phyloP scores from a whole-genome alignment of 1,284 basidiomycete species.

The Ustilago shanxiensis region DNA sequence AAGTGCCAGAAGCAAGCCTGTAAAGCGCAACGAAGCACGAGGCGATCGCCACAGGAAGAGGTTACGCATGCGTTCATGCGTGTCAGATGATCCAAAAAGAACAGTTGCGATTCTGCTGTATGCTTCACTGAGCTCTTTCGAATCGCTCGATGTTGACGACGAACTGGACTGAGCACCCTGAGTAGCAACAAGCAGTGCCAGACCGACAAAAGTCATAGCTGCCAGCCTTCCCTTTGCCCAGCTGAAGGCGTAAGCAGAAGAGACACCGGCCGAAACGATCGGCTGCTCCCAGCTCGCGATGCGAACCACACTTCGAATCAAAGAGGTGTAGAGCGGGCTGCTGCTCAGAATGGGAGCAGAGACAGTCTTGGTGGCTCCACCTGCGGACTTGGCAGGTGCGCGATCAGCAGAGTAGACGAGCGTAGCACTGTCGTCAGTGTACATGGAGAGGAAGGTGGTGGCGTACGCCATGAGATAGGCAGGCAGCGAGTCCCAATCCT shows the following conservation, averaged over 20 bases:
- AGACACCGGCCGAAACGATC: conserved; percentile 19
- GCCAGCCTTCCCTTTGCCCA: conserved; percentile 45
- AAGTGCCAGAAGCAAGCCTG: conserved; percentile 18
- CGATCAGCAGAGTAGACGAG: conserved; percentile 30
- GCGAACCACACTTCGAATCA: conserved; percentile 19
- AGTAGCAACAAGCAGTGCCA: conserved; percentile 22
- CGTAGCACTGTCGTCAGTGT: conserved; percentile 33
- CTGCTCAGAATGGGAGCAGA: conserved; percentile 14
- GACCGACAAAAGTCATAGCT: conserved; percentile 17
- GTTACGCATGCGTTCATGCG: conserved; percentile 52
- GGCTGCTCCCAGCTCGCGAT: conserved; percentile 47
- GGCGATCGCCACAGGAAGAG: conserved; percentile 40
- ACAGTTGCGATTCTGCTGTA: conserved; percentile 27
- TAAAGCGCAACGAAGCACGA: conserved; percentile 36
- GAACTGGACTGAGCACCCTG: conserved; percentile 8
- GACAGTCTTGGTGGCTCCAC: background rate
- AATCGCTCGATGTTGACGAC: background rate
- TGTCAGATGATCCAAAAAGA: conserved; percentile 31
- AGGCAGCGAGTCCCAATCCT: conserved; percentile 44
- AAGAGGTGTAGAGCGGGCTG: conserved; percentile 37
- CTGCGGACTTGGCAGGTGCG: background rate
- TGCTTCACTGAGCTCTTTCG: conserved; percentile 24
- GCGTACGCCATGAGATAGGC: conserved; percentile 41
- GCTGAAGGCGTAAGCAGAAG: conserved; percentile 29
- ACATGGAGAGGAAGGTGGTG: conserved; percentile 28